A percentile compares a stretch with the other conserved stretches of the same genome.
Conservation (phyloP, 2,329 filamentous ascomycete species). For the Drechslerella stenobrocha region DNA sequence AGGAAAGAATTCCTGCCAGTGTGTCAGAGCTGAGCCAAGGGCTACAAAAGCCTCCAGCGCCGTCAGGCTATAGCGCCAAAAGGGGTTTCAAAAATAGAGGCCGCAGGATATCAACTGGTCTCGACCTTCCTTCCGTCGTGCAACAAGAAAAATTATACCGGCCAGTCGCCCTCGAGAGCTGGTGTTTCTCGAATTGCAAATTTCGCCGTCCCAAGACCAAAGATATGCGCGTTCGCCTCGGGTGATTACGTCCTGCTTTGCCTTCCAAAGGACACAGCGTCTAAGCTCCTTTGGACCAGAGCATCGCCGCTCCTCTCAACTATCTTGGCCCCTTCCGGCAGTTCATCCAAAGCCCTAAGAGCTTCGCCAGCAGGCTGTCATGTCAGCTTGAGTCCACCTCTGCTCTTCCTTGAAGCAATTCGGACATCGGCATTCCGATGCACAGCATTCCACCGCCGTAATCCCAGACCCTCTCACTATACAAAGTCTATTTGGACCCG, state of each 20-base stretch:
- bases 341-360: conserved; percentile 24
- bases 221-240: conserved; percentile 28
- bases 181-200: conserved; percentile 5
- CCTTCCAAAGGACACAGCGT: conserved; percentile 11
- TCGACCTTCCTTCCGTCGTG: conserved; percentile 36
- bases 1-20: conserved; percentile 29
- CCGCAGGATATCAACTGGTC: conserved; percentile 36
- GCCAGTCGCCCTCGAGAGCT: conserved; percentile 29
- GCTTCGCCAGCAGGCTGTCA: background rate
- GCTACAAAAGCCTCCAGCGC: conserved; percentile 32
- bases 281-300: conserved; percentile 4
- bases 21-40: conserved; percentile 39
- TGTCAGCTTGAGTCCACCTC: conserved; percentile 22
- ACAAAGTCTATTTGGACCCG: conserved; percentile 21
- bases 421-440: conserved; percentile 28
- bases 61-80: conserved; percentile 27
- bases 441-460: conserved; percentile 11
- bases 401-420: conserved; percentile 8
- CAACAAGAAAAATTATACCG: conserved; percentile 19
- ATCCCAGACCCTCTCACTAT: conserved; percentile 18
- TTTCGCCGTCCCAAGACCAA: conserved; percentile 6
- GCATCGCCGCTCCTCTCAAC: conserved; percentile 17
- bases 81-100: conserved; percentile 41
- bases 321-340: conserved; percentile 21
- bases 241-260: conserved; percentile 28